Evolutionary conservation across 192 early-diverging fungal genomes (phyloP), one percentile per base, ranked within the genome.

Genomic region (Coemansia sp.): DNA sequence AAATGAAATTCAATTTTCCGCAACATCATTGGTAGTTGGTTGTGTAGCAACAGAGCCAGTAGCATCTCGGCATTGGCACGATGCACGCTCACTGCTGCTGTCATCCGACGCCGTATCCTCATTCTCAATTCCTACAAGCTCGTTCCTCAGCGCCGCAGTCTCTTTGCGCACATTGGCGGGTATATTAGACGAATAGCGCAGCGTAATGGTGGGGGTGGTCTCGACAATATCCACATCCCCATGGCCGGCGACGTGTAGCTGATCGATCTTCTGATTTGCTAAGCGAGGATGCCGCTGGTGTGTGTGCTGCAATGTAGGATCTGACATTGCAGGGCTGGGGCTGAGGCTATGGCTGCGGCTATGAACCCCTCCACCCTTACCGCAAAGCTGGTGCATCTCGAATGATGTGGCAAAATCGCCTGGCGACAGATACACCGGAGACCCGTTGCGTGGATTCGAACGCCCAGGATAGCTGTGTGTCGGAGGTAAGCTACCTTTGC

Each of bases 141-240:
- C 79, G 58, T 82, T 76, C 61, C 77, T 82, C 65, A 82, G 71
- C 3, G 80, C 80, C 25, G 59, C 62, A 1, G 80, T 82, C 64
- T 77, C 71, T 52, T 76, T 82, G 68, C 76, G 72, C 50, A 77
- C 71, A 24, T 67, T 69, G 9, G 67, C 66, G 0, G 74, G 75
- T 58, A 77, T n/a, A 20, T 82, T 62, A 1, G 75, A 74, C 71
- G 80, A 82, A 61, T 82, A 82, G 21, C 80, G 64, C 66, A 82
- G 62, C 21, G 75, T 77, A 31, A 82, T 66, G 0, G 71, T 82
- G 24, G 80, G 80, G 10, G 74, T 82, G 8, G 71, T 71, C 56
- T 77, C 75, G 14, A 77, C 75, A 24, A 82, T 68, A 51, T 82
- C 75, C 33, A 82, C 75, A 57, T 66, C 71, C 32, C 80, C 80